These are phyloP conservation scores for Laburnicola sp. DNA, from an alignment of 2,329 filamentous ascomycete genomes.

Conservation along the genomic window DNA sequence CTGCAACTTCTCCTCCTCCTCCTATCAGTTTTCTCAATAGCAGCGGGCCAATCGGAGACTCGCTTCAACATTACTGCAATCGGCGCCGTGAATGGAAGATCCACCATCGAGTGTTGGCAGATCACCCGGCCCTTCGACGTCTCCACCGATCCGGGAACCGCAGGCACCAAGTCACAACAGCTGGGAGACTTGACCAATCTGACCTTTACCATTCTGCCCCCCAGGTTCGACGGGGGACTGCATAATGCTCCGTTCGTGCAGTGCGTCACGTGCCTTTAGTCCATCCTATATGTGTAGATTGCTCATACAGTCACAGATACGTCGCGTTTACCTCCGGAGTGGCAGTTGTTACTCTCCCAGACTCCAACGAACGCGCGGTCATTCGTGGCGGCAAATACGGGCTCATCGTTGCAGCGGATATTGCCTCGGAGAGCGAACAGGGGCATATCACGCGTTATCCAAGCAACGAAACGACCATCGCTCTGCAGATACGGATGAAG, in stretches of 20 bases:
- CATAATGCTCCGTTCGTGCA: conserved; percentile 7
- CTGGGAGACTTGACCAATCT: conserved; percentile 8
- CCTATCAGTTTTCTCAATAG: not conserved
- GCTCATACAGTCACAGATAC: conserved; percentile 1
- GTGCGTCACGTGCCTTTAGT: not conserved
- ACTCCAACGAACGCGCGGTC: not conserved
- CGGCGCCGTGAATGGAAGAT: conserved; percentile 2
- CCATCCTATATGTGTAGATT: not conserved
- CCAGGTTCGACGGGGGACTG: conserved; percentile 5
- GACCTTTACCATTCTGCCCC: conserved; percentile 6
- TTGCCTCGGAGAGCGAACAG: conserved; percentile 4
- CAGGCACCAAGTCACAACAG: conserved; percentile 4
- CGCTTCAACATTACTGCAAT: conserved; percentile 7
- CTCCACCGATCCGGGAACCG: conserved; percentile 4
- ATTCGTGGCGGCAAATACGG: conserved; percentile 7
- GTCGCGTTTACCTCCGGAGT: conserved; percentile 8
- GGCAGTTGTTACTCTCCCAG: conserved; percentile 1
- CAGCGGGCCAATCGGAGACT: not conserved
- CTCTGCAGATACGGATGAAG: conserved; percentile 9
- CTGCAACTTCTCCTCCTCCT: not conserved
- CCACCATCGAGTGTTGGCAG: conserved; percentile 8
- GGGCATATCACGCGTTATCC: conserved; percentile 9
- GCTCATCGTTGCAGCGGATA: conserved; percentile 7
- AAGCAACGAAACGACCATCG: conserved; percentile 3
- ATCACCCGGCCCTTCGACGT: conserved; percentile 9